A percentile compares a stretch with the other conserved stretches of the same genome.
Evolutionary conservation across 106 monocot species (phyloP).

Genomic region (Alisma plantagoaquatica): DNA sequence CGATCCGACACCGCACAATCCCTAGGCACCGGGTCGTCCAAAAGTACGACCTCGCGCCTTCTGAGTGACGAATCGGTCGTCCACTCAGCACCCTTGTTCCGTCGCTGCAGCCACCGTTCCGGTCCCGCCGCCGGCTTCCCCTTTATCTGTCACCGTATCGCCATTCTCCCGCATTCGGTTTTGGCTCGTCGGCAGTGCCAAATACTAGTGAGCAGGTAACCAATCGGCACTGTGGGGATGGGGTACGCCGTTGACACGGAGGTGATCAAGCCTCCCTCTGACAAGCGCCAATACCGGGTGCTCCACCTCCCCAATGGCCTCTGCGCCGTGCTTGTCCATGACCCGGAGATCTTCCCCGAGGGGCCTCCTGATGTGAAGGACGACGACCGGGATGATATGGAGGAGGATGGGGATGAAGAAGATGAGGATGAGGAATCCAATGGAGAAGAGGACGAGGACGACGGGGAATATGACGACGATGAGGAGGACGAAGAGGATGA

Average conservation of each 20-base stretch:
- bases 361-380: conserved; percentile 10
- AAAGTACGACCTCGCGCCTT: no score
- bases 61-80: no score
- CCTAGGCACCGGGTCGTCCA: no score
- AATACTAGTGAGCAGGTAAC: no score
- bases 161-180: no score
- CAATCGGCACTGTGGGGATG: no score
- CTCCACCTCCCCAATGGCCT: conserved; percentile 79
- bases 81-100: neutral
- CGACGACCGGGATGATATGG: conserved; percentile 7
- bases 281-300: conserved; percentile 54
- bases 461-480: conserved; percentile 29
- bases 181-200: no score
- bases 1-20: no score
- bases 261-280: conserved; percentile 73
- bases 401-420: conserved; percentile 15
- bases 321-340: conserved; percentile 71
- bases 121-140: neutral
- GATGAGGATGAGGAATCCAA: conserved; percentile 17
- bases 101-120: neutral
- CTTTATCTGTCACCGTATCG: neutral
- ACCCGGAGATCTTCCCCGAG: conserved; percentile 89
- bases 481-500: conserved; percentile 40
- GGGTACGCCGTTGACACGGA: conserved; percentile 25
- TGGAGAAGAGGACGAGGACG: conserved; percentile 21